phyloP scores from a whole-genome alignment of 768 basidiomycete genomes.

The Boletus edulis region DNA sequence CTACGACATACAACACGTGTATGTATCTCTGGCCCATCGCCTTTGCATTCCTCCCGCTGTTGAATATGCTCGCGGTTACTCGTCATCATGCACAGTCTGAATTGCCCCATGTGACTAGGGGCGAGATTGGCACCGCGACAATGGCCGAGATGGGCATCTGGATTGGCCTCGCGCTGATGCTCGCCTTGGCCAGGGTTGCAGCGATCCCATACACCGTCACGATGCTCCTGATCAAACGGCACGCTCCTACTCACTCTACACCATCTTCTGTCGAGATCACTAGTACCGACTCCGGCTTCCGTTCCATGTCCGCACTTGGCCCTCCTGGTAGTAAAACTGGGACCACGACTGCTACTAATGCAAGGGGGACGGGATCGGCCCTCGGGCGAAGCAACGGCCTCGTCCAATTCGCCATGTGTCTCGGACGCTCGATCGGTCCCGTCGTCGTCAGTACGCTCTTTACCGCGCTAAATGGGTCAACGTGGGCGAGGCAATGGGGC shows the following conservation, averaged over 20 bases:
- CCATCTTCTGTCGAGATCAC: too few relatives aligned
- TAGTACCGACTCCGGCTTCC: too few relatives aligned
- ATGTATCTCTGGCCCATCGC: slow-evolving; percentile 4
- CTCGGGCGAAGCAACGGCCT: slow-evolving; percentile 53
- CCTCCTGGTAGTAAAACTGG: too few relatives aligned
- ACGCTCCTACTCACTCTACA: slow-evolving; percentile 4
- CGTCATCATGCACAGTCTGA: background rate
- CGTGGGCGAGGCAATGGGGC: slow-evolving; percentile 6
- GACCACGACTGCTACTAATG: too few relatives aligned
- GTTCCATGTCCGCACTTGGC: too few relatives aligned
- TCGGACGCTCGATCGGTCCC: slow-evolving; percentile 51
- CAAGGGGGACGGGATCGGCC: background rate
- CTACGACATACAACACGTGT: background rate
- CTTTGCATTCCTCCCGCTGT: slow-evolving; percentile 2
- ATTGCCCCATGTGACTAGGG: background rate
- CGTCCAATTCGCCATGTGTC: slow-evolving; percentile 53
- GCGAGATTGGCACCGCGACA: too few relatives aligned
- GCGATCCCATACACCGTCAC: slow-evolving; percentile 41
- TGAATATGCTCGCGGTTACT: background rate
- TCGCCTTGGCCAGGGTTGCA: slow-evolving; percentile 34
- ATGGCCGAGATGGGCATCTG: slow-evolving; percentile 35
- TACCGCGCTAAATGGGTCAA: slow-evolving; percentile 6
- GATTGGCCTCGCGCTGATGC: slow-evolving; percentile 42
- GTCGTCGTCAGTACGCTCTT: slow-evolving; percentile 31
- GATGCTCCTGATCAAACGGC: slow-evolving; percentile 56